Percentiles rank a stretch among this genome's conserved stretches.
phyloP scores from a whole-genome alignment of 2,329 filamentous ascomycete genomes.

The Rhinocladiella similis region DNA sequence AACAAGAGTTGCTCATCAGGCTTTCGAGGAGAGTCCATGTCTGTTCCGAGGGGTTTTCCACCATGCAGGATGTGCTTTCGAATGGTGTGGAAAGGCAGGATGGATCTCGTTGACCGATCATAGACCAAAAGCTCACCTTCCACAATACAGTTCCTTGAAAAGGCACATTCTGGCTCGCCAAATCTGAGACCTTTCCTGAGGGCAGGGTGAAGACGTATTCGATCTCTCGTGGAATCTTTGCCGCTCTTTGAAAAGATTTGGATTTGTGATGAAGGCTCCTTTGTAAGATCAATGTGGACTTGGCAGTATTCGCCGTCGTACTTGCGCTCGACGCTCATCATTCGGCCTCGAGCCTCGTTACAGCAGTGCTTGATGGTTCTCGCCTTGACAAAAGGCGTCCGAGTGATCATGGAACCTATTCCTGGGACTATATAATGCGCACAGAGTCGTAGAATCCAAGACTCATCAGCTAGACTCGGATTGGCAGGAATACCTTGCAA shows the following conservation, averaged over 20 bases:
- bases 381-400: slow-evolving; percentile 60
- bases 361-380: slow-evolving; percentile 72
- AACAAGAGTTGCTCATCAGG: slow-evolving; percentile 42
- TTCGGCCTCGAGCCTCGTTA: slow-evolving; percentile 59
- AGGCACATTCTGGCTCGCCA: slow-evolving; percentile 56
- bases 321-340: slow-evolving; percentile 76
- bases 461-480: slow-evolving; percentile 9
- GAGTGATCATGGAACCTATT: slow-evolving; percentile 60
- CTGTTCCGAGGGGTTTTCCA: slow-evolving; percentile 67
- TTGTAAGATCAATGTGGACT: slow-evolving; percentile 72
- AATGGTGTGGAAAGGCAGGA: slow-evolving; percentile 79
- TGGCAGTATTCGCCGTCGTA: slow-evolving; percentile 91
- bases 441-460: slow-evolving; percentile 11
- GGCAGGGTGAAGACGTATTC: slow-evolving; percentile 59
- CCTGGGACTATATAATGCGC: slow-evolving; percentile 46
- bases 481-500: slow-evolving; percentile 13
- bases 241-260: slow-evolving; percentile 91
- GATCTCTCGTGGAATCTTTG: slow-evolving; percentile 80
- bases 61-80: slow-evolving; percentile 76
- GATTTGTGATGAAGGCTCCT: slow-evolving; percentile 54
- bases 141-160: slow-evolving; percentile 70
- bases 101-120: slow-evolving; percentile 62
- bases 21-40: slow-evolving; percentile 59
- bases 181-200: slow-evolving; percentile 67
- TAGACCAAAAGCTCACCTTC: slow-evolving; percentile 83